A percentile compares a stretch with the other conserved stretches of the same genome.
Conservation (phyloP, 208 protist species). For the Leishmania lainsoni region DNA sequence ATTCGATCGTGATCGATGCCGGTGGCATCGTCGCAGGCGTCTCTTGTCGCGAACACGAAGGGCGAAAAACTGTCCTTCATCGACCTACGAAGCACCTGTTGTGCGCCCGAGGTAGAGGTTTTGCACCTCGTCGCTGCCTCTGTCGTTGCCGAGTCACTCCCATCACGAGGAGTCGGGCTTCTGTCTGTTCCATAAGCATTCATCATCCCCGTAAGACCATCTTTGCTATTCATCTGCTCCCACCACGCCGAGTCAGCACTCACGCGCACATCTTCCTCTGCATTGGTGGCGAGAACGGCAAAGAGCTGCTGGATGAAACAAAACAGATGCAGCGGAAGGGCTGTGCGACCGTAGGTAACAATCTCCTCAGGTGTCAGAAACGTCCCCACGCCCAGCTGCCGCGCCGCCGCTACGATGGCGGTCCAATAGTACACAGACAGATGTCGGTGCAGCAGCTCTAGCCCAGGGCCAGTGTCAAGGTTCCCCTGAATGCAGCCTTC, state of each 20-base stretch:
- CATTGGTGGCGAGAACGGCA: slow-evolving; percentile 62
- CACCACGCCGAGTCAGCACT: slow-evolving; percentile 36
- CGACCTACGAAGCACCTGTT: slow-evolving; percentile 21
- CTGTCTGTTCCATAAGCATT: not conserved
- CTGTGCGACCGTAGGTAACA: slow-evolving; percentile 35
- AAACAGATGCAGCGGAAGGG: slow-evolving; percentile 76
- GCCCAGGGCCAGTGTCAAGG: not conserved
- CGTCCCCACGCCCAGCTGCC: slow-evolving; percentile 48
- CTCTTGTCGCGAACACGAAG: not conserved
- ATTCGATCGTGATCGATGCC: not conserved
- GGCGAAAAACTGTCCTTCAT: slow-evolving; percentile 22
- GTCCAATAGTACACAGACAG: slow-evolving; percentile 36
- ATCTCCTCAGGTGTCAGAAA: slow-evolving; percentile 61
- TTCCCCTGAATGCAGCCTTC: not conserved
- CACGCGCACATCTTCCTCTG: slow-evolving; percentile 55
- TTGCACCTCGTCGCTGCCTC: not conserved
- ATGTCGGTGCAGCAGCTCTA: slow-evolving; percentile 10
- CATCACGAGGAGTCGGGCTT: not conserved
- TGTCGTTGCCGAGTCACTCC: not conserved
- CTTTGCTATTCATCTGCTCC: slow-evolving; percentile 22
- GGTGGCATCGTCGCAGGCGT: not conserved
- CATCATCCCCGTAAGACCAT: slow-evolving; percentile 12
- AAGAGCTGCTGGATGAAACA: slow-evolving; percentile 73
- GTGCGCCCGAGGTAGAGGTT: slow-evolving; percentile 1
- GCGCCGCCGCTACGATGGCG: slow-evolving; percentile 13